A percentile compares a stretch with the other conserved stretches of the same genome.
phyloP scores from a whole-genome alignment of 345 rosid species.

The Cochlearia excelsa region DNA sequence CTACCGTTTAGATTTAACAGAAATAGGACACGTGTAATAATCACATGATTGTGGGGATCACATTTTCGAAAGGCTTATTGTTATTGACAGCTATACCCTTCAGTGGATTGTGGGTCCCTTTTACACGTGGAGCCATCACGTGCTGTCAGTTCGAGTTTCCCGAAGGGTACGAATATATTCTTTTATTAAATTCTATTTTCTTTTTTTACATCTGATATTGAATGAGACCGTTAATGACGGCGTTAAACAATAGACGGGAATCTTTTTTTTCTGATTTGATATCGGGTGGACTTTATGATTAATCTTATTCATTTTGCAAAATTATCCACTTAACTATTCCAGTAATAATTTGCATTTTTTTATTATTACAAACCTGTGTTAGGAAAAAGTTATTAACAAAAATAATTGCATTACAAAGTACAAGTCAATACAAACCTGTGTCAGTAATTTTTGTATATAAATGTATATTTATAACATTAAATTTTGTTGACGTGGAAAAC shows the following conservation, averaged over 20 bases:
- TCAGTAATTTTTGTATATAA: too few relatives aligned
- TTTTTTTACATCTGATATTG: constrained; percentile 13
- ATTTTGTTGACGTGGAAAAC: too few relatives aligned
- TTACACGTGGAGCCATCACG: constrained; percentile 33
- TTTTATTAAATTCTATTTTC: constrained; percentile 7
- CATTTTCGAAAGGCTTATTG: constrained; percentile 26
- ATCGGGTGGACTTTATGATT: neutral
- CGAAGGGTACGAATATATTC: constrained; percentile 11
- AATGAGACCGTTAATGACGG: constrained; percentile 33
- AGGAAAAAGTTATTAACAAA: too few relatives aligned
- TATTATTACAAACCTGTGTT: too few relatives aligned
- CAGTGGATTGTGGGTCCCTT: constrained; percentile 17
- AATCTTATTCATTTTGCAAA: too few relatives aligned
- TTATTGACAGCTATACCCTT: constrained; percentile 24
- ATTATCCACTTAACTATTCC: too few relatives aligned
- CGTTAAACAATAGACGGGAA: constrained; percentile 27
- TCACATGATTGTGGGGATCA: constrained; percentile 32
- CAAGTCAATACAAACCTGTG: too few relatives aligned
- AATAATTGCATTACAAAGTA: too few relatives aligned
- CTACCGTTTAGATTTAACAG: constrained; percentile 18
- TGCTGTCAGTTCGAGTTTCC: constrained; percentile 37
- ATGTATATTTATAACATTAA: too few relatives aligned
- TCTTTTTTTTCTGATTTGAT: constrained; percentile 22
- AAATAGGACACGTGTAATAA: constrained; percentile 35
- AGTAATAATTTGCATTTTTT: too few relatives aligned